Base-by-base conservation (phyloP, 176 grass and related monocot species). In the Chrysopogon serrulatus region DNA sequence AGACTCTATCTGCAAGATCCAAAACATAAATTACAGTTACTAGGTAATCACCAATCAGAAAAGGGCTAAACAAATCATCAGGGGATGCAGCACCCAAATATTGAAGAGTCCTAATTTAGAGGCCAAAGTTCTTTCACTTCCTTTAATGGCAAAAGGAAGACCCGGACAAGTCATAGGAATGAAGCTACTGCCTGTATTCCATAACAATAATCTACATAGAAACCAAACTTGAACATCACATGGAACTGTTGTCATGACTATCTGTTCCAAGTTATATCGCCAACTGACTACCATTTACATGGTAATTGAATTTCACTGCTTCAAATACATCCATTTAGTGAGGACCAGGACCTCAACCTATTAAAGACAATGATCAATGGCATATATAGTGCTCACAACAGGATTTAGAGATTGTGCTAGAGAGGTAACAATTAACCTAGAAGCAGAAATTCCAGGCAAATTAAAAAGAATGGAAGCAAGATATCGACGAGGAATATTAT, bases 1-100 rank as follows among this genome's bases (percentile, higher is more conserved):
- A 28, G 92, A 98, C 80, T 93, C 96, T 68, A 98, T 98, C 96
- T 98, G 93, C 30, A 94, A 72, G 33, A 85, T 80, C 9, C 2
- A 63, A 39, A 86, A 13, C 3, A 41, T 44, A 84, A 8, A 79
- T 49, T 35, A 33, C n/a, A n/a, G n/a, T 9, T 35, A 33, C 26
- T 65, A 37, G 26, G 49, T 40, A 73, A 78, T 16, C 32, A 62
- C 3, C 8, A 79, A 44, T 45, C 23, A 40, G 23, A 18, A 63
- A 57, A 2, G 5, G 37, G 35, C 28, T 76, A 41, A 45, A 71
- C 12, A 9, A 30, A 87, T 33, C 9, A 17, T 35, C 7, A 51
- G 21, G 8, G 26, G 51, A 51, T 24, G 65, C 1, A 8, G 0
- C 43, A 66, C 31, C n/a, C 8, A 53, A 67, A 66, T 65, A 32